Conservation (phyloP, 2,329 filamentous ascomycete genomes). For the Talaromyces sp. region DNA sequence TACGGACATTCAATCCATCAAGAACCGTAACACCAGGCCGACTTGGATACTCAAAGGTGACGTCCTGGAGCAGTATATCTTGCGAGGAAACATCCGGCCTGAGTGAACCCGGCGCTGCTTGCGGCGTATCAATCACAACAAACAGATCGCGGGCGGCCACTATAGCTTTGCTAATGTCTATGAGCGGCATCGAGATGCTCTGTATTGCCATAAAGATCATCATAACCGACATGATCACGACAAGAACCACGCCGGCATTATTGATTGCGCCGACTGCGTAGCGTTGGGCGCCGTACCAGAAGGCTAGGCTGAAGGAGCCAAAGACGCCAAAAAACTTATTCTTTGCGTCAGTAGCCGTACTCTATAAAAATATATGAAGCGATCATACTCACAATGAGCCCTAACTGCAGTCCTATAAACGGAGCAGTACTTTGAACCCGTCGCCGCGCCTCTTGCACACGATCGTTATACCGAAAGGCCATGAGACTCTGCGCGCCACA, state of each 20-base stretch:
- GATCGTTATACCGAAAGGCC: conserved; percentile 33
- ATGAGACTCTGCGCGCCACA: conserved; percentile 42
- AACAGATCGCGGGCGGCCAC: conserved; percentile 33
- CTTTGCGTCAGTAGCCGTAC: conserved; percentile 34
- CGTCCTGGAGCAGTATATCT: conserved; percentile 59
- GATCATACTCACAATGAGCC: conserved; percentile 38
- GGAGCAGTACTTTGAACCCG: conserved; percentile 30
- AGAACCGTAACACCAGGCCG: conserved; percentile 37
- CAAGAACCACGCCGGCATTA: conserved; percentile 4
- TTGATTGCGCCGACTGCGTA: conserved; percentile 7
- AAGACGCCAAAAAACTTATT: conserved; percentile 17
- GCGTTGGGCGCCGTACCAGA: conserved; percentile 3
- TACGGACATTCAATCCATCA: conserved; percentile 31
- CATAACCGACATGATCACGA: conserved; percentile 12
- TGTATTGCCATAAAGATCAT: conserved; percentile 24
- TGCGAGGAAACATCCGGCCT: conserved; percentile 50
- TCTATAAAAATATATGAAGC: conserved; percentile 38
- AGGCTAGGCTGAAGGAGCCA: background rate
- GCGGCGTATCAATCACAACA: conserved; percentile 30
- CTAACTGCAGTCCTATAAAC: conserved; percentile 32
- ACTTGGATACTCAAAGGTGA: conserved; percentile 69
- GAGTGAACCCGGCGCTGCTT: conserved; percentile 35
- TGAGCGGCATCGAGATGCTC: conserved; percentile 32
- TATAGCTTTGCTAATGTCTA: conserved; percentile 35
- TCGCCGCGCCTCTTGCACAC: conserved; percentile 37